Evolutionary conservation across 2,329 filamentous ascomycete genomes (phyloP), one percentile per base, ranked within the genome.

Genomic region (Raffaelea deltoideospora): DNA sequence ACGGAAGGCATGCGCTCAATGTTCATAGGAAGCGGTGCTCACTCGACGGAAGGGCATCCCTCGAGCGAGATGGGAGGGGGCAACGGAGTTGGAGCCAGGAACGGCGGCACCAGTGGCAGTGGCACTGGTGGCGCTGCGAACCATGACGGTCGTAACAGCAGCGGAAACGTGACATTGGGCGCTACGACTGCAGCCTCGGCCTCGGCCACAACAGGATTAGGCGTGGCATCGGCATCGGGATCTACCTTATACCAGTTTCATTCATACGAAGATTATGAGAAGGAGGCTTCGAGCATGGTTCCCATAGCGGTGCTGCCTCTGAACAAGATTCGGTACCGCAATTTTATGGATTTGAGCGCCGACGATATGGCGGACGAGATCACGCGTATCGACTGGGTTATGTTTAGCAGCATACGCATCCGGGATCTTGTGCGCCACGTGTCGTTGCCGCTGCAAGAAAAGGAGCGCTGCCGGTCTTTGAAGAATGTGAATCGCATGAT

Each of bases 371-470:
- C 88, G 14, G 78, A 80, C 41, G 90, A 98, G 56, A 70, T 98
- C 50, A 96, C 90, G 4, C 72, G 88, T 42, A 93, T 98, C 38
- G 90, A 98, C 58, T 96, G 88, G 88, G 77, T 92, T 55, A 90
- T 96, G 80, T 96, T 95, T 56, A 92, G 83, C 36, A 87, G 86
- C 1, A 94, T 96, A 43, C 77, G 85, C 20, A 82, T 93, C 38
- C 82, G 90, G 40, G 90, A 98, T 57, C 75, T 96, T 34, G 80
- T 96, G 30, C 80, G 90, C 5, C 83, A 95, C 52, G 87, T 95
- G 45, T 90, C 79, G 50, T 63, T 95, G 33, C 74, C 78, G 0
- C 51, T 68, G 1, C 67, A 76, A 31, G 70, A 81, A 41, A 82
- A 82, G 55, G 79, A 82, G 50, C 78, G 76, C 48, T 84, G 78